Percentiles rank a stretch among this genome's conserved stretches.
phyloP scores from a whole-genome alignment of 495 filamentous ascomycete species.

The Xylaria castorea region DNA sequence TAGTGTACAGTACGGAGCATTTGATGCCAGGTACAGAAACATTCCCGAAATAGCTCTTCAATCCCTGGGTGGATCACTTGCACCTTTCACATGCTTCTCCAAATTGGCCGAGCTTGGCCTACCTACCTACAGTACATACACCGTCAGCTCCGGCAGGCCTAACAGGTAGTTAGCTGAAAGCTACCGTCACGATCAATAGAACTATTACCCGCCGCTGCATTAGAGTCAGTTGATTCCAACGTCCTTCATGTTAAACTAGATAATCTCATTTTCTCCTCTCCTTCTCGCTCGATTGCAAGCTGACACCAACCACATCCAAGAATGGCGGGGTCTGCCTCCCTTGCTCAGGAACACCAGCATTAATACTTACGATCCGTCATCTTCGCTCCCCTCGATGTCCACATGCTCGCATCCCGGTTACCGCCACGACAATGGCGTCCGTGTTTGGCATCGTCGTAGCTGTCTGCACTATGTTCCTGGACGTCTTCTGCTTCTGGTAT shows the following conservation, averaged over 20 bases:
- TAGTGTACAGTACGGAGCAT: too few species aligned
- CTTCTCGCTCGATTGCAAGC: not conserved
- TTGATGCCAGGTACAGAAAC: not conserved
- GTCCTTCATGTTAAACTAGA: not conserved
- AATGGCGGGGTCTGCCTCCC: constrained; percentile 20
- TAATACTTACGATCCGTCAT: not conserved
- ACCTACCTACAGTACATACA: not conserved
- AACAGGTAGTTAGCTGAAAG: too few species aligned
- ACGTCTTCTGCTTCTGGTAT: constrained; percentile 71
- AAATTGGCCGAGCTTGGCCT: constrained; percentile 15
- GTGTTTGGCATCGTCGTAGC: constrained; percentile 51
- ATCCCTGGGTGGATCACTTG: constrained; percentile 16
- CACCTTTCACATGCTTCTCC: constrained; percentile 25
- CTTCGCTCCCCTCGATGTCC: not conserved
- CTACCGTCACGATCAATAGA: not conserved
- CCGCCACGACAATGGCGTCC: constrained; percentile 40
- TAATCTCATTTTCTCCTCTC: not conserved
- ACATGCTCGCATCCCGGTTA: not conserved
- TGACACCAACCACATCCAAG: constrained; percentile 1
- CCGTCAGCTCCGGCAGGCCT: not conserved
- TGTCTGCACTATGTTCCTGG: constrained; percentile 62
- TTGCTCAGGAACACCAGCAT: not conserved
- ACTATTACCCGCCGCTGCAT: not conserved
- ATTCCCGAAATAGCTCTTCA: not conserved
- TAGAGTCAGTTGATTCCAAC: not conserved